These are phyloP conservation scores for Populus tremula DNA, from an alignment of 345 rosid genomes.

Conservation along the genomic window DNA sequence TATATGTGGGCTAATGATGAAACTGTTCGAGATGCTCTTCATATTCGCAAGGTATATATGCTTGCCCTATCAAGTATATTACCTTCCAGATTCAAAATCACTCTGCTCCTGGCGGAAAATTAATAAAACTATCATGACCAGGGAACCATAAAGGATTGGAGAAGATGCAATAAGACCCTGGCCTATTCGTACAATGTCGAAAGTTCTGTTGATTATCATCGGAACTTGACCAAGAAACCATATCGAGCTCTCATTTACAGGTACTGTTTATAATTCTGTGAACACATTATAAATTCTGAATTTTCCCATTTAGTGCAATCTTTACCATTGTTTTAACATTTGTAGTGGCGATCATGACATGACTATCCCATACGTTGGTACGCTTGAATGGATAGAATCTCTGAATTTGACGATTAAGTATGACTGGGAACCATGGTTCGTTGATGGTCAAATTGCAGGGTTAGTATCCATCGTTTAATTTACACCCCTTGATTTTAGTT, in stretches of 20 bases:
- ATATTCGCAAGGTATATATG: constrained; percentile 26
- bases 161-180: constrained; percentile 31
- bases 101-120: neutral
- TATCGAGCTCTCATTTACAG: constrained; percentile 37
- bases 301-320: neutral
- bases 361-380: constrained; percentile 29
- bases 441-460: constrained; percentile 45
- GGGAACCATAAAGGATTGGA: constrained; percentile 27
- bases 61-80: neutral
- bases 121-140: neutral
- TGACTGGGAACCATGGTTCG: constrained; percentile 42
- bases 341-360: constrained; percentile 41
- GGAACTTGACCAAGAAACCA: constrained; percentile 20
- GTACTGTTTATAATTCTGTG: neutral
- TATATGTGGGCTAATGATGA: constrained; percentile 42
- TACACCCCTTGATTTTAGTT: neutral
- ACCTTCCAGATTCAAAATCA: neutral
- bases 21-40: constrained; percentile 31
- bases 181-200: constrained; percentile 14
- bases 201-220: constrained; percentile 14
- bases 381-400: constrained; percentile 24
- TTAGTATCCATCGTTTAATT: neutral
- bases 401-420: constrained; percentile 20
- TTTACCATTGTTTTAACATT: neutral
- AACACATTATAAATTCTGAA: neutral